Evolutionary conservation across 2,329 filamentous ascomycete species (phyloP).

Genomic region (Aspergillus neotritici): DNA sequence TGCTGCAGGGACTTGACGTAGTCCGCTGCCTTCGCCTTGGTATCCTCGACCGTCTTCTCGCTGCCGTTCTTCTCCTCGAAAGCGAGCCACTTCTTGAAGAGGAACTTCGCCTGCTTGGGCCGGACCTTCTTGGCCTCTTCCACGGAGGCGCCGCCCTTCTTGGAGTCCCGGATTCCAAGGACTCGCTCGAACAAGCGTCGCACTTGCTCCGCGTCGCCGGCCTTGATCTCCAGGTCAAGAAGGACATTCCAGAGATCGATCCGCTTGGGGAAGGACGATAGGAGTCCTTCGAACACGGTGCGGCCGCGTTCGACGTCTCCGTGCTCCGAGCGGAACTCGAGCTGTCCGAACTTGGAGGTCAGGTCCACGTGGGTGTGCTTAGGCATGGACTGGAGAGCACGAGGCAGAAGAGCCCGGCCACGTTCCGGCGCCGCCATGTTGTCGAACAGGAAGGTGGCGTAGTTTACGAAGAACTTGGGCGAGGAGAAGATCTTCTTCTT

Average conservation of each 20-base stretch:
- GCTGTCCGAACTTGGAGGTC: conserved; percentile 79
- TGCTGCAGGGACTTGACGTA: conserved; percentile 53
- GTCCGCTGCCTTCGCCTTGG: conserved; percentile 64
- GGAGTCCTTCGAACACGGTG: conserved; percentile 85
- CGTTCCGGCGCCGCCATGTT: conserved; percentile 64
- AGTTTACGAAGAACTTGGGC: conserved; percentile 84
- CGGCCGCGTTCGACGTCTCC: conserved; percentile 86
- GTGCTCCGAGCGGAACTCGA: conserved; percentile 80
- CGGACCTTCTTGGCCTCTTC: conserved; percentile 61
- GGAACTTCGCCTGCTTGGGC: conserved; percentile 72
- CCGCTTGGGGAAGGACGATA: conserved; percentile 80
- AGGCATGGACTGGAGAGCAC: conserved; percentile 78
- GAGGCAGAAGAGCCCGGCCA: conserved; percentile 69
- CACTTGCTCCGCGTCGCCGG: conserved; percentile 57
- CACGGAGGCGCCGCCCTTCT: conserved; percentile 29
- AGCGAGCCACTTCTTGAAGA: conserved; percentile 87
- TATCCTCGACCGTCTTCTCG: conserved; percentile 63
- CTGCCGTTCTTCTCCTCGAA: conserved; percentile 75
- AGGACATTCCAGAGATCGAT: conserved; percentile 91
- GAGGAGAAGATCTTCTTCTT: conserved; percentile 86
- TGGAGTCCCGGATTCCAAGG: conserved; percentile 39
- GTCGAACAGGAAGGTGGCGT: conserved; percentile 85
- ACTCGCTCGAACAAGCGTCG: conserved; percentile 79
- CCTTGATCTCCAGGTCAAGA: conserved; percentile 71
- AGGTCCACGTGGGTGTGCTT: conserved; percentile 64